phyloP scores from a whole-genome alignment of 202 grass and related monocot species.

The Panicum virgatum region DNA sequence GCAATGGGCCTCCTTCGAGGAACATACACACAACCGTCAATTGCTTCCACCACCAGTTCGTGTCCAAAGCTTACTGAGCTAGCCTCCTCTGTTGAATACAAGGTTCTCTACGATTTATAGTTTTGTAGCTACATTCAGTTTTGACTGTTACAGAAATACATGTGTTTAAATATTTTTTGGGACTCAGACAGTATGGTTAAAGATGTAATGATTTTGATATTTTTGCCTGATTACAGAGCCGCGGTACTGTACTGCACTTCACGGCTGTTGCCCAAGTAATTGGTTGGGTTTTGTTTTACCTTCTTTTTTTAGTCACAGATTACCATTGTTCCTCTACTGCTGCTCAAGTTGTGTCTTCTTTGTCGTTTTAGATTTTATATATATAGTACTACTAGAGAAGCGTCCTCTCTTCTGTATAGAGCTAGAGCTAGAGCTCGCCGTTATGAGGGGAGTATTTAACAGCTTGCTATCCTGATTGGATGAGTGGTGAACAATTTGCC shows the following conservation, averaged over 20 bases:
- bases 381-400: slow-evolving; percentile 4
- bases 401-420: neutral
- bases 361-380: neutral
- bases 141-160: slow-evolving; percentile 9
- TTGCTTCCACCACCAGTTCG: slow-evolving; percentile 43
- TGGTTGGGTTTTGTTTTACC: slow-evolving; percentile 44
- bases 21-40: slow-evolving; percentile 51
- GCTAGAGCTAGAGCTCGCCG: neutral
- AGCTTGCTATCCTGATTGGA: neutral
- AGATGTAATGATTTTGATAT: slow-evolving; percentile 35
- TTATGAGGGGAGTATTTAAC: neutral
- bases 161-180: slow-evolving; percentile 3
- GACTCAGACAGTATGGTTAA: neutral
- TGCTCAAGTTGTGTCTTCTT: neutral
- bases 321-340: neutral
- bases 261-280: slow-evolving; percentile 44
- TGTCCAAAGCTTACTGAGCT: slow-evolving; percentile 50
- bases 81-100: slow-evolving; percentile 56
- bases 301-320: slow-evolving; percentile 28
- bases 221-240: slow-evolving; percentile 55
- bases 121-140: slow-evolving; percentile 31
- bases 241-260: slow-evolving; percentile 40
- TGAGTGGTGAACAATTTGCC: neutral
- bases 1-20: slow-evolving; percentile 59
- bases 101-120: slow-evolving; percentile 58